Base-by-base conservation (phyloP, 2,329 filamentous ascomycete genomes). In the Pseudogymnoascus sp. region DNA sequence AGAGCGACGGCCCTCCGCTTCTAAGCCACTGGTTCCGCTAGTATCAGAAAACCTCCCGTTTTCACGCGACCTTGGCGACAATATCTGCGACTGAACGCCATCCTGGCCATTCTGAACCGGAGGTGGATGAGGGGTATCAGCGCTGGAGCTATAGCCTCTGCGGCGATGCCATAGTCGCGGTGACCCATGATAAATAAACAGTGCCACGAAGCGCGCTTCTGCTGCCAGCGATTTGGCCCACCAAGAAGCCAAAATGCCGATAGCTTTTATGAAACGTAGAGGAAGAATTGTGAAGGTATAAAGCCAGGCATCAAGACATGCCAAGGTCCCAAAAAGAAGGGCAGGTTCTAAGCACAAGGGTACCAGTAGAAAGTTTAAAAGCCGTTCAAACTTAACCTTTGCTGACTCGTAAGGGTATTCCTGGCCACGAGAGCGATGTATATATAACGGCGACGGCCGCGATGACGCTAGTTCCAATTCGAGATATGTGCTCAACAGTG, bases 211-310 rank as follows among this genome's bases (percentile, higher is more conserved):
- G 3, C 80, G 81, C 1, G 81, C 79, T 74, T 97, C 93, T 67
- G 88, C 89, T 4, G 80, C 80, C 1, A 93, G 68, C 21, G 92
- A 84, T 35, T 88, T 84, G 1, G 76, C 81, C 90, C 91, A 96
- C 82, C 93, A 97, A 65, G 84, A 83, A 9, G 86, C 74, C 26
- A 99, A 77, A 2, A 97, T 86, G 19, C 85, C 85, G 0, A 93
- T 70, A 0, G 95, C 93, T 64, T 93, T 89, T 62, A 89, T 75
- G 70, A 99, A 97, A 2, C 95, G 85, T 64, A 99, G 82, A 0
- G 95, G 95, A 0, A 99, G 79, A 50, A 99, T 96, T 0, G 95
- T 99, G 70, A 99, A 96, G 0, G 91, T 96, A 76, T 97, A 95
- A 1, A 99, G 83, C 92, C 93, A 99, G 1, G 93, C 90, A 74